phyloP scores from a whole-genome alignment of 176 grass and related monocot species.

The Aegilops sharonensis region DNA sequence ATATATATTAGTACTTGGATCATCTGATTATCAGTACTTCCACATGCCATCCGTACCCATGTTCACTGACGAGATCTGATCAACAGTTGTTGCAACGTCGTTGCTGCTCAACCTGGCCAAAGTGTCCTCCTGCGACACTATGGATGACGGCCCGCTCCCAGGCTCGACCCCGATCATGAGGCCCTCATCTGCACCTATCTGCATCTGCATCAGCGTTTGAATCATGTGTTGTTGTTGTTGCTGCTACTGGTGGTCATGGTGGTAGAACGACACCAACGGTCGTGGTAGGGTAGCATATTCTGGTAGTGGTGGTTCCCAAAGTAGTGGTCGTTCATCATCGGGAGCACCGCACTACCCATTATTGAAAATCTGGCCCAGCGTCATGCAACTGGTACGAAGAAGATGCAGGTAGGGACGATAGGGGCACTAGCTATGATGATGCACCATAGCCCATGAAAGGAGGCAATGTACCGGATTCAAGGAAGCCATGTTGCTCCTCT shows the following conservation, averaged over 20 bases:
- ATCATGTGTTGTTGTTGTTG: neutral
- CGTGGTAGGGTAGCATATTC: neutral
- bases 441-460: conserved; percentile 3
- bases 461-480: neutral
- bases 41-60: neutral
- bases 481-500: neutral
- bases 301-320: no score
- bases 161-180: neutral
- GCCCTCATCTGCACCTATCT: no score
- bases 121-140: conserved; percentile 30
- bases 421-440: neutral
- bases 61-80: conserved; percentile 26
- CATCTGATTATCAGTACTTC: conserved; percentile 4
- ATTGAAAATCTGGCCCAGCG: neutral
- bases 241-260: no score
- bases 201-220: neutral
- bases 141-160: neutral
- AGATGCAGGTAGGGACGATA: neutral
- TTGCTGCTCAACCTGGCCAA: neutral
- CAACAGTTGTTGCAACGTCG: neutral
- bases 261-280: neutral
- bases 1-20: no score
- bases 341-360: neutral
- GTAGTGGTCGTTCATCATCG: neutral
- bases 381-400: neutral